Percentiles rank a stretch among this genome's conserved stretches.
phyloP scores from a whole-genome alignment of 257 asterid species.

The Nicotiana obtusifolia region DNA sequence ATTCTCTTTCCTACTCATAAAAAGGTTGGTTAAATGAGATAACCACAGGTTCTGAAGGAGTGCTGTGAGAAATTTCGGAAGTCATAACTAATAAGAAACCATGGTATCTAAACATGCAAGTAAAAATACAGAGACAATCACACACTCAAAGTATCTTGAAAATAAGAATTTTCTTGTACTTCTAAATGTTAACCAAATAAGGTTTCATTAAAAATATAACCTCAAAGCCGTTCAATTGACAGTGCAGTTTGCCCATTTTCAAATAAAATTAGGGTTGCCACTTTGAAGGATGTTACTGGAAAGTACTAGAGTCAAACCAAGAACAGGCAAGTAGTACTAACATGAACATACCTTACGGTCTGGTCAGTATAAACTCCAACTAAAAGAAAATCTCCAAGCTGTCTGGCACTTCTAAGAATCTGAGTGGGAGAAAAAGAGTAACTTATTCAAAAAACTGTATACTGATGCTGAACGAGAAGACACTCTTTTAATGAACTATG shows the following conservation, averaged over 20 bases:
- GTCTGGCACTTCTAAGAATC: slow-evolving; percentile 83
- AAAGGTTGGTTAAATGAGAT: background rate
- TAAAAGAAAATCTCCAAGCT: slow-evolving; percentile 88
- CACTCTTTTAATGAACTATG: background rate
- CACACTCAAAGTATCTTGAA: background rate
- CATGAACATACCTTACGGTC: slow-evolving; percentile 53
- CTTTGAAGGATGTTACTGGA: background rate
- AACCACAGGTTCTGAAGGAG: background rate
- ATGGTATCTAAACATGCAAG: background rate
- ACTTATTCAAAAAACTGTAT: background rate
- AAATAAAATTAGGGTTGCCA: background rate
- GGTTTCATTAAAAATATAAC: background rate
- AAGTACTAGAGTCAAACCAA: background rate
- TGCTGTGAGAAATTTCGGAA: background rate
- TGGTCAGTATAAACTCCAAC: slow-evolving; percentile 82
- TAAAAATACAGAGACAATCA: background rate
- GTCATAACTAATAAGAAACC: background rate
- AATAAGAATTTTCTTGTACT: background rate
- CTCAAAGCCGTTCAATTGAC: background rate
- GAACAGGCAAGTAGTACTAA: background rate
- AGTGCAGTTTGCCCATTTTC: background rate
- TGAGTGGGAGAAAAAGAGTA: slow-evolving; percentile 25
- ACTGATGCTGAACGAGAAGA: background rate
- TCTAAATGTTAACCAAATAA: background rate
- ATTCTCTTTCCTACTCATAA: slow-evolving; percentile 1